phyloP scores from a whole-genome alignment of 345 rosid species.

The Isatis tinctoria region DNA sequence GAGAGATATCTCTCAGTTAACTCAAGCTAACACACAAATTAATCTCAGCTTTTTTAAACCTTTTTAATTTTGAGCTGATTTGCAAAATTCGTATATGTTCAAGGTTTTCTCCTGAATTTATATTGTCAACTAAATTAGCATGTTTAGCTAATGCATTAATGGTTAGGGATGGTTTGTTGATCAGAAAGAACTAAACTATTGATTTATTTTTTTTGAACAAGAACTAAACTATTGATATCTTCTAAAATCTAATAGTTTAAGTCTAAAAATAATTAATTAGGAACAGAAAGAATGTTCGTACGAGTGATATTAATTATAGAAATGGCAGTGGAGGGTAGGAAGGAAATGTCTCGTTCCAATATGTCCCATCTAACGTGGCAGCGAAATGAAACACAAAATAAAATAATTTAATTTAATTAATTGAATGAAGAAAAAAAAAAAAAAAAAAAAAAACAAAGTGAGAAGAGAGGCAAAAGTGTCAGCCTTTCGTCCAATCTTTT shows the following conservation, averaged over 20 bases:
- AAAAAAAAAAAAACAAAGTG: not conserved
- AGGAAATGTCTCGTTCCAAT: constrained; percentile 29
- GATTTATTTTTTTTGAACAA: too few species aligned
- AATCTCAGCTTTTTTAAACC: not conserved
- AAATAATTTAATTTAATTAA: not conserved
- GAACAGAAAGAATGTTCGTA: constrained; percentile 38
- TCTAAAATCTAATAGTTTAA: not conserved
- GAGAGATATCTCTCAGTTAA: not conserved
- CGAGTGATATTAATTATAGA: constrained; percentile 14
- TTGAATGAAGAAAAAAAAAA: not conserved
- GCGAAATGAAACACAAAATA: not conserved
- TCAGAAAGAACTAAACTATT: not conserved
- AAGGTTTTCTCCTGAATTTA: not conserved
- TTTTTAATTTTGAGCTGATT: not conserved
- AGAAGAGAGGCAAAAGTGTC: constrained; percentile 30
- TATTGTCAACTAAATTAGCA: not conserved
- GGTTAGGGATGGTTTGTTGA: constrained; percentile 22
- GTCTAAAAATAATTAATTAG: not conserved
- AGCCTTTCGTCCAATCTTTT: constrained; percentile 38
- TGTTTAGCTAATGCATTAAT: not conserved
- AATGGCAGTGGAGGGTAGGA: constrained; percentile 31
- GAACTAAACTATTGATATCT: not conserved
- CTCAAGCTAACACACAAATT: not conserved
- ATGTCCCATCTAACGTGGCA: constrained; percentile 30
- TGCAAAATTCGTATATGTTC: not conserved